A percentile compares a stretch with the other conserved stretches of the same genome.
phyloP scores from a whole-genome alignment of 371 early-diverging fungal genomes.

The Dinochytrium kinnereticum region DNA sequence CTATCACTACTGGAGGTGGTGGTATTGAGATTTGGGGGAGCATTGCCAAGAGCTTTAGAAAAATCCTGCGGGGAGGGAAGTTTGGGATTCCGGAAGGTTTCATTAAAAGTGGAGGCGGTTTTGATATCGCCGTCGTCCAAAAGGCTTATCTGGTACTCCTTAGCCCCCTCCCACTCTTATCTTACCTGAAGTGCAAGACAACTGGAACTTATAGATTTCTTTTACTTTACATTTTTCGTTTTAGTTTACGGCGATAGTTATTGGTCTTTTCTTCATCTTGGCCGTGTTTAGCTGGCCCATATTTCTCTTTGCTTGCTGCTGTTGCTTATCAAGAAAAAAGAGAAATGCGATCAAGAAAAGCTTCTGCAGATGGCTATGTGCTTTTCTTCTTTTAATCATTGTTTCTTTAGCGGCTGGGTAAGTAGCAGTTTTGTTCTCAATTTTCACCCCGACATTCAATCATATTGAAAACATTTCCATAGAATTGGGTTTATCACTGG shows the following conservation, averaged over 20 bases:
- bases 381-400: neutral
- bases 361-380: neutral
- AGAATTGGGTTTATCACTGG: slow-evolving; percentile 19
- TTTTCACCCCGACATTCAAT: neutral
- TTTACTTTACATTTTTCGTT: neutral
- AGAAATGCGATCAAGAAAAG: slow-evolving; percentile 5
- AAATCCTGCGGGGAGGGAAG: neutral
- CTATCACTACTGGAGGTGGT: neutral
- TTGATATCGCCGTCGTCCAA: neutral
- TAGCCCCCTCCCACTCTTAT: too few species aligned
- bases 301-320: neutral
- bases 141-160: neutral
- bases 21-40: slow-evolving; percentile 11
- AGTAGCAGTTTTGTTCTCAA: neutral
- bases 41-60: slow-evolving; percentile 10
- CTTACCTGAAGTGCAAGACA: too few species aligned
- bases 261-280: neutral
- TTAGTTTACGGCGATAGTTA: neutral
- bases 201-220: neutral
- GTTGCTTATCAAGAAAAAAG: slow-evolving; percentile 6
- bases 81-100: slow-evolving; percentile 3
- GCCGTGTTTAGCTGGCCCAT: neutral
- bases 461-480: neutral
- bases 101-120: neutral
- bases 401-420: slow-evolving; percentile 1